Evolutionary conservation across 202 grass and related monocot species (phyloP).

Genomic region (Schoenoplectus triqueter): DNA sequence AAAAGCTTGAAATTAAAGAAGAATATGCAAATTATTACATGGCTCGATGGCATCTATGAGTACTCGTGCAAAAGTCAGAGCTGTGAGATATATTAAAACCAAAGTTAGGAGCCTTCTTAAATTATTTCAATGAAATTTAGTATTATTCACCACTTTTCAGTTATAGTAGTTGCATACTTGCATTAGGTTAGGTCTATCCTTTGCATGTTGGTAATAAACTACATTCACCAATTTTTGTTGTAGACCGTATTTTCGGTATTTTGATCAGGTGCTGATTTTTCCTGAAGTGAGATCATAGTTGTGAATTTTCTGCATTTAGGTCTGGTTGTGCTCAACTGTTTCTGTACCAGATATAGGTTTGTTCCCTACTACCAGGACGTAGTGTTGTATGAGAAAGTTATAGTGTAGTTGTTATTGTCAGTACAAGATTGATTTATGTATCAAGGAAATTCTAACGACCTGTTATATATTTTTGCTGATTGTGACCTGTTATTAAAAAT

Average conservation of each 20-base stretch:
- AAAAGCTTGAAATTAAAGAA: neutral
- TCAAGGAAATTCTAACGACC: too few relatives aligned
- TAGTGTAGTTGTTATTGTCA: neutral
- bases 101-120: neutral
- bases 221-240: neutral
- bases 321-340: neutral
- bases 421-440: neutral
- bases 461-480: neutral
- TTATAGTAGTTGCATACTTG: neutral
- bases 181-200: neutral
- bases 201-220: constrained; percentile 2
- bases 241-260: neutral
- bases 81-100: neutral
- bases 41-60: neutral
- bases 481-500: neutral
- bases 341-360: too few relatives aligned
- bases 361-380: neutral
- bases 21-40: neutral
- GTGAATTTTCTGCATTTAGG: neutral
- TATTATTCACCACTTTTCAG: neutral
- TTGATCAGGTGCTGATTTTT: neutral
- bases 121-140: neutral
- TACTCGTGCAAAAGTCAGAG: neutral
- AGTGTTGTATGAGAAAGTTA: neutral
- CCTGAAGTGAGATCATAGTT: neutral